Conservation (phyloP, 345 rosid genomes). For the Corymbia maculata region DNA sequence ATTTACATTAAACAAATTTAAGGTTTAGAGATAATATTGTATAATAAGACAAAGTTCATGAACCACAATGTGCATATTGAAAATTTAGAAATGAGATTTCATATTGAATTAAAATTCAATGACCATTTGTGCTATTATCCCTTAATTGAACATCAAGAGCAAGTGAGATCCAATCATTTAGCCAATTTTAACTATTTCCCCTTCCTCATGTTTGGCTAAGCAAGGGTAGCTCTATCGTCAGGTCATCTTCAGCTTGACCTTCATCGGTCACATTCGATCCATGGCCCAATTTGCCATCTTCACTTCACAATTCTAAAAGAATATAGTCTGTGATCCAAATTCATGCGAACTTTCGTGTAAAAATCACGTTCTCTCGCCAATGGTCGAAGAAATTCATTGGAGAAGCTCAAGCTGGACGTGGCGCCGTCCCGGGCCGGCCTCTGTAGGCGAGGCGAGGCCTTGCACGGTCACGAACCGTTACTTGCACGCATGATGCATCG, state of each 20-base stretch:
- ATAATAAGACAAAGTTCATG: rapidly evolving
- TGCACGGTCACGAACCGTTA: background rate
- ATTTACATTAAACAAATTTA: background rate
- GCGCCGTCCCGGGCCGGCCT: no score
- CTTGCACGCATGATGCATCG: background rate
- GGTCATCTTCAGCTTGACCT: background rate
- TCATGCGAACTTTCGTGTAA: background rate
- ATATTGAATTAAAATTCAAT: background rate
- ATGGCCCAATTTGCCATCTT: background rate
- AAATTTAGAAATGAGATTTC: background rate
- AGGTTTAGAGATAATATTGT: rapidly evolving
- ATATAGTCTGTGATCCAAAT: background rate
- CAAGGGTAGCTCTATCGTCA: background rate
- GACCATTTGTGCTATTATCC: background rate
- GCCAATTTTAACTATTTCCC: background rate
- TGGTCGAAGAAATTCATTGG: background rate
- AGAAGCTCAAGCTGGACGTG: background rate
- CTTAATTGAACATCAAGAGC: background rate
- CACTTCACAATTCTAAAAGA: no score
- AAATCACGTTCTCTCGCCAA: background rate
- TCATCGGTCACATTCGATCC: background rate
- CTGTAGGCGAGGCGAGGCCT: background rate
- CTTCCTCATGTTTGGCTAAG: background rate
- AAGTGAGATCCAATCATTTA: background rate
- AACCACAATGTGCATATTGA: background rate